phyloP scores from a whole-genome alignment of 257 asterid genomes.

The Primulina eburnea region DNA sequence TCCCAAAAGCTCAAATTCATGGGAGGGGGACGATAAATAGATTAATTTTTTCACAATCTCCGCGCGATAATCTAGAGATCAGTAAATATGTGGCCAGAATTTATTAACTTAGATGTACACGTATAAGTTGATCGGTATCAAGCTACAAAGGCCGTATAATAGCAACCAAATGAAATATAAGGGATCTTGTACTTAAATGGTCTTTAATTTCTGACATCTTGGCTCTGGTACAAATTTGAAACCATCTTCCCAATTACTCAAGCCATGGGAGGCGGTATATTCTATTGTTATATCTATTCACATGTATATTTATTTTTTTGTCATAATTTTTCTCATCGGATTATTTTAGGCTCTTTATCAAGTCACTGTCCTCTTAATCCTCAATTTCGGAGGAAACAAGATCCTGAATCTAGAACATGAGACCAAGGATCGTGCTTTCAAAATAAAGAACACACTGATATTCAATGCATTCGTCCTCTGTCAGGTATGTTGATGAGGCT shows the following conservation, averaged over 20 bases:
- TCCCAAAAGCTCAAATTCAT: background rate
- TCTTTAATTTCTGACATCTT: background rate
- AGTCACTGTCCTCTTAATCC: slow-evolving; percentile 78
- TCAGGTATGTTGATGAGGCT: slow-evolving; percentile 49
- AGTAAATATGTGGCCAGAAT: background rate
- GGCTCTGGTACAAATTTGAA: background rate
- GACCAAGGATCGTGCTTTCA: slow-evolving; percentile 44
- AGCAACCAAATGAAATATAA: background rate
- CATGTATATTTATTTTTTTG: slow-evolving; percentile 25
- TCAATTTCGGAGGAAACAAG: slow-evolving; percentile 69
- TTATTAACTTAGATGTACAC: background rate
- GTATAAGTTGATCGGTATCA: background rate
- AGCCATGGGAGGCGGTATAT: background rate
- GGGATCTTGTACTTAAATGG: background rate
- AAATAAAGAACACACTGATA: slow-evolving; percentile 76
- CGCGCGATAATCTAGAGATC: background rate
- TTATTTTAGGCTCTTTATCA: slow-evolving; percentile 77
- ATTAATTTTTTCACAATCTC: background rate
- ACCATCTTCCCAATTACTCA: no score
- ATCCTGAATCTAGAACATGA: slow-evolving; percentile 57
- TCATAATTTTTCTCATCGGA: slow-evolving; percentile 22
- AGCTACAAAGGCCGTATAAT: background rate
- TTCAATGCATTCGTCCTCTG: slow-evolving; percentile 89
- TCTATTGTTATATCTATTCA: slow-evolving; percentile 55
- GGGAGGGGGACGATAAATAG: background rate